Evolutionary conservation across 352 stramenopile genomes (phyloP), one percentile per base, ranked within the genome.

Genomic region (Pythium volutum): DNA sequence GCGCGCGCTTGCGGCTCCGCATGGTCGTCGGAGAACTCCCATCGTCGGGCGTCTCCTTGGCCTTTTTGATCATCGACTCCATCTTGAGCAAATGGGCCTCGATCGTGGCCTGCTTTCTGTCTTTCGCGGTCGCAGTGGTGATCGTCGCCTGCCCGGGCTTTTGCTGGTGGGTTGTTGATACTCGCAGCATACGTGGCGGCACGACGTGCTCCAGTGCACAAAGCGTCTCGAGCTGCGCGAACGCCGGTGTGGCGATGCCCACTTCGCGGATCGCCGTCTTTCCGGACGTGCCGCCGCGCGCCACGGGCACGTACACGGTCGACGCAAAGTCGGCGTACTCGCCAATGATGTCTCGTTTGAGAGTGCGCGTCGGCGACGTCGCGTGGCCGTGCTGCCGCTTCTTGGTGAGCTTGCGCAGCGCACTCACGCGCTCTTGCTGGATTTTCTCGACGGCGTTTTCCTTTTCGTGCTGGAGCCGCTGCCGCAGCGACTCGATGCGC

Each of bases 341-440:
- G 16, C 59, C 66, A 52, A 98, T 96, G 59, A 98, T 95, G 63
- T 97, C 91, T 41, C 89, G 79, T 50, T 73, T 81, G 33, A 70
- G 50, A 4, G 59, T 64, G 8, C 68, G 64, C 43, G 61, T 67
- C 2, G 79, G 73, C 16, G 74, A 79, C 10, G 67, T 71, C 42
- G 69, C 62, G 45, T 87, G 75, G 11, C 74, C 67, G 46, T 84
- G 71, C 53, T 86, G 78, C 11, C 92, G 74, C 52, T 89, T 84
- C 66, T 97, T 96, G 1, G 87, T 88, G 15, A 98, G 81, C 71
- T 96, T 97, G 20, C 94, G 75, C 25, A 98, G 73, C n/a, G 84
- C 86, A 54, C 84, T 77, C 39, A 98, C 89, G 22, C 92, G 77
- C 55, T 95, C 74, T 31, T 93, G 84, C 43, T 97, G 88, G 50